Evolutionary conservation across 2,329 filamentous ascomycete genomes (phyloP), one percentile per base, ranked within the genome.

Genomic region (Plenodomus tracheiphilus): DNA sequence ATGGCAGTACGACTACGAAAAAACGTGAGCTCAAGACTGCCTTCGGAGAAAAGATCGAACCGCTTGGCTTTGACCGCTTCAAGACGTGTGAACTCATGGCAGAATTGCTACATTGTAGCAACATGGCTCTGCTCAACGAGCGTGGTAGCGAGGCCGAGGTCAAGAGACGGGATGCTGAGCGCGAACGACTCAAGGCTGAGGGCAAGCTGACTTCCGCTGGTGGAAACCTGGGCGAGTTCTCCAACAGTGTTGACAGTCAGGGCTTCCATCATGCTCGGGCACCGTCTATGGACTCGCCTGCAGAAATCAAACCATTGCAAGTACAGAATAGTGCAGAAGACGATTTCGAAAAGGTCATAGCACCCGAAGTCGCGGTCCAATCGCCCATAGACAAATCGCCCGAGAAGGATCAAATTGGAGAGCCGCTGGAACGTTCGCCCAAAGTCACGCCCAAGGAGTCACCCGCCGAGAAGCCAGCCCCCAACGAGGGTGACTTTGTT

Each of bases 41-140:
- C 0, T 99, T 96, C 77, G 92, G 92, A 43, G 84, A 86, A 39
- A 89, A 88, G 71, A 92, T 99, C 43, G 91, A 97, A 72, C 93
- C 94, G 3, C 81, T 99, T 9, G 94, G 94, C 2, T 99, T 99
- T 68, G 94, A 99, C 73, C 83, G 94, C 17, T 99, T 99, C 79
- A 99, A 99, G 79, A 97, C 94, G 0, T 99, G 94, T 72, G 94
- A 99, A 74, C 80, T 99, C 51, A 97, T 99, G 94, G 94, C 94
- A 1, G 94, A 99, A 73, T 79, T 99, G 38, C 77, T 99, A 34
- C 94, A 99, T 73, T 99, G 94, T 74, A 97, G 93, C 71, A 99
- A 99, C 70, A 99, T 99, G 94, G 92, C 89, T 5, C 78, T 99
- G 30, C 77, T 99, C 58, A 99, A 99, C 68, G 92, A 97, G 69